Evolutionary conservation across 2,329 filamentous ascomycete genomes (phyloP).

Genomic region (Colletotrichum sp.): DNA sequence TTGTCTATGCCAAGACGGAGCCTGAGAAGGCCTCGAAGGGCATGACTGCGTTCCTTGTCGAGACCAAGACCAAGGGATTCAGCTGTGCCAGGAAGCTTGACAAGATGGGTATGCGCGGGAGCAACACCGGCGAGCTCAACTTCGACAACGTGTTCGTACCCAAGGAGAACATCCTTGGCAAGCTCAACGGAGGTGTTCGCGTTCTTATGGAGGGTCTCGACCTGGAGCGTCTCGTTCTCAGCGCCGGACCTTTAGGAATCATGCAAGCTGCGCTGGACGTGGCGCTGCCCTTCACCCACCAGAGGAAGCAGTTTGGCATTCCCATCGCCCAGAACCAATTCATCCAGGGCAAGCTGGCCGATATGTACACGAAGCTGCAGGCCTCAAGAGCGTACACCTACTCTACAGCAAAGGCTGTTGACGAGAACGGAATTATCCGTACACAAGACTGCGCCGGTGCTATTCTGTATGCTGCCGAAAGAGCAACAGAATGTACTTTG

Average conservation of each 20-base stretch:
- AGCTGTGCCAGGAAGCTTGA: slow-evolving; percentile 89
- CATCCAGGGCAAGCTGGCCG: slow-evolving; percentile 89
- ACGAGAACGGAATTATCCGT: slow-evolving; percentile 73
- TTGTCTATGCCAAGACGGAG: slow-evolving; percentile 96
- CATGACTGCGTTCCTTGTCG: slow-evolving; percentile 93
- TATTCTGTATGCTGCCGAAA: slow-evolving; percentile 90
- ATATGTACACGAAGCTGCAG: slow-evolving; percentile 96
- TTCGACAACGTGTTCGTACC: slow-evolving; percentile 94
- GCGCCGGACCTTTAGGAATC: slow-evolving; percentile 86
- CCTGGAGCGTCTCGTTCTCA: slow-evolving; percentile 89
- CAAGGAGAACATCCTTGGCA: slow-evolving; percentile 78
- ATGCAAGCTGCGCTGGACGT: slow-evolving; percentile 94
- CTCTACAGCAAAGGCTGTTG: slow-evolving; percentile 77
- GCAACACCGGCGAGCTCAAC: slow-evolving; percentile 92
- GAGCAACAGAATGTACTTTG: slow-evolving; percentile 84
- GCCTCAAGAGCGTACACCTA: slow-evolving; percentile 89
- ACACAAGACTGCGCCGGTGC: slow-evolving; percentile 95
- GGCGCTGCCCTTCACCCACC: slow-evolving; percentile 86
- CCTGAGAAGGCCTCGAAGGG: slow-evolving; percentile 83
- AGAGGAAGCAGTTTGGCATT: slow-evolving; percentile 83
- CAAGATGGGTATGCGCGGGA: slow-evolving; percentile 97
- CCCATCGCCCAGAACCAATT: slow-evolving; percentile 94
- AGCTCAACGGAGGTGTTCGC: slow-evolving; percentile 80
- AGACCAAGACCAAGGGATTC: slow-evolving; percentile 75
- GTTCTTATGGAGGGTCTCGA: slow-evolving; percentile 98